Base-by-base conservation (phyloP, 495 filamentous ascomycete genomes). In the Pyronema domesticum region DNA sequence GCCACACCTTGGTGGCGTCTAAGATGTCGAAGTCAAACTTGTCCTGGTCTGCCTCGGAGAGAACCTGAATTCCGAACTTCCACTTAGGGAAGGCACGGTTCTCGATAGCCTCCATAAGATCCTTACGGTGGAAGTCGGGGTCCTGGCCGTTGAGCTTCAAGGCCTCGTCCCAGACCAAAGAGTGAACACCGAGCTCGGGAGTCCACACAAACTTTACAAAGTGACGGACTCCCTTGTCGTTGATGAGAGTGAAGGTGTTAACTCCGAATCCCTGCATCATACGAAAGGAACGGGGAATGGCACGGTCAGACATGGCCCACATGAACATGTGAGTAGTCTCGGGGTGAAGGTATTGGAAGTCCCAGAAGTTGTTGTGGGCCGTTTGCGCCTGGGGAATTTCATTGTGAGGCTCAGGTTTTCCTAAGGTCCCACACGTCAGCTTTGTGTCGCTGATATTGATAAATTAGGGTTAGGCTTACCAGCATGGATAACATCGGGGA, bases 221-320 rank as follows among this genome's bases (percentile, higher is more conserved):
- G 51, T 76, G 70, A 10, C 81, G 75, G 62, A 85, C 77, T 17
- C 81, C 82, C 51, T 83, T 71, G 45, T 73, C 75, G 57, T 91
- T 89, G 51, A 77, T 70, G 1, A 93, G 71, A 1, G 76, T 81
- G 64, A 74, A 93, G 0, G 87, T 91, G 64, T 93, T 88, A 54
- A 93, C 86, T 43, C 87, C 86, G 56, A 91, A 93, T 0, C 87
- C 87, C 63, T 93, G 82, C 83, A 93, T 89, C 84, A 89, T 91
- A 19, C 80, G 80, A 61, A 72, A 86, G 2, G 82, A 87, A 4
- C 85, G 76, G 15, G 87, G 87, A 52, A 89, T 89, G 34, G 73
- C 78, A 10, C 84, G 76, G 63, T 93, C 86, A 42, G 75, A 81
- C 81, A 85, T 82, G 48, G 80, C 71, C 85, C 85, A 89, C 68